Conservation (phyloP, 805 yeast species). For the Lachancea sp. region DNA sequence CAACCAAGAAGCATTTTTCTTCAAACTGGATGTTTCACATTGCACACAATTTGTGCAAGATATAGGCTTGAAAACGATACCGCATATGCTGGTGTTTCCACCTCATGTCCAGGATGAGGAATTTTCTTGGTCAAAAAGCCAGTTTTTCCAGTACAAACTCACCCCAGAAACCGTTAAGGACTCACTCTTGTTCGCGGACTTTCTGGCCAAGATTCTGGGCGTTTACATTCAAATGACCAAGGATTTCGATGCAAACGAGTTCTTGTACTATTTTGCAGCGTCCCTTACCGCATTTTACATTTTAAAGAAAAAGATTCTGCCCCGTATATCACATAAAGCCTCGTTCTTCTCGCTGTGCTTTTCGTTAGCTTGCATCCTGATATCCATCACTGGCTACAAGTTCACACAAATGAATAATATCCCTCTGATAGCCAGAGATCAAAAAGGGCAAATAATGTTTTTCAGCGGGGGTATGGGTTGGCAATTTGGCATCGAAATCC, state of each 20-base stretch:
- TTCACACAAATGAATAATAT: slow-evolving; percentile 54
- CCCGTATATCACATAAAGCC: slow-evolving; percentile 23
- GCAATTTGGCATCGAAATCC: slow-evolving; percentile 66
- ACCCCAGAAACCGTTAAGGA: slow-evolving; percentile 31
- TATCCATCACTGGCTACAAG: slow-evolving; percentile 56
- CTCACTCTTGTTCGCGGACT: slow-evolving; percentile 46
- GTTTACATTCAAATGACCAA: slow-evolving; percentile 39
- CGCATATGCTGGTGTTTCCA: slow-evolving; percentile 65
- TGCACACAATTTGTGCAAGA: slow-evolving; percentile 39
- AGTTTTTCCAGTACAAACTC: slow-evolving; percentile 34
- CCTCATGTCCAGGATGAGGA: slow-evolving; percentile 33
- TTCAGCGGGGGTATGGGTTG: slow-evolving; percentile 59
- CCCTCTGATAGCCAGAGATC: slow-evolving; percentile 54
- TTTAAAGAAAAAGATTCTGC: slow-evolving; percentile 43
- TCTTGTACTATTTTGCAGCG: slow-evolving; percentile 39
- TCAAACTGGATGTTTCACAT: slow-evolving; percentile 43
- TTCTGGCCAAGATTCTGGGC: slow-evolving; percentile 42
- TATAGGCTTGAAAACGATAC: slow-evolving; percentile 45
- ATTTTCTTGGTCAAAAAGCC: slow-evolving; percentile 25
- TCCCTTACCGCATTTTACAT: slow-evolving; percentile 42
- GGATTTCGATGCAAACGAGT: slow-evolving; percentile 39
- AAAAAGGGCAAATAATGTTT: slow-evolving; percentile 44
- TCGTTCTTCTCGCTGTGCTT: slow-evolving; percentile 31
- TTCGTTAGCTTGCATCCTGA: slow-evolving; percentile 35
- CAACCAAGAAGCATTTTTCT: slow-evolving; percentile 37